Conservation (phyloP, 768 basidiomycete species). For the Lactarius pseudohatsudake region DNA sequence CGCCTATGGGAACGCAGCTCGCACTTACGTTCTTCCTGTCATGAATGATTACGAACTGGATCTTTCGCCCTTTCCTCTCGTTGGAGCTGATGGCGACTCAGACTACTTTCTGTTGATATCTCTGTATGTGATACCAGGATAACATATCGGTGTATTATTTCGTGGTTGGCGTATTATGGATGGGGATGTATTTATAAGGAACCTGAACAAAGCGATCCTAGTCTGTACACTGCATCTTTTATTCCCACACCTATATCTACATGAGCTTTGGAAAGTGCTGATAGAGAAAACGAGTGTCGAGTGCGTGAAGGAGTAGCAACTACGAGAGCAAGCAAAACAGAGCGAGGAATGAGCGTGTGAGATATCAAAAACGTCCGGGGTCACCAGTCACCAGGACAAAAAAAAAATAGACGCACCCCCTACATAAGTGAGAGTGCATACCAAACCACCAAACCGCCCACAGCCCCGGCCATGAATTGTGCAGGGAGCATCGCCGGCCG, state of each 20-base stretch:
- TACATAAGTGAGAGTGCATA: slow-evolving; percentile 27
- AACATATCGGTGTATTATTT: slow-evolving; percentile 14
- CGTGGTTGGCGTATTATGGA: too few species aligned
- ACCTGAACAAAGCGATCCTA: neutral
- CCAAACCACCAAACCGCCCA: slow-evolving; percentile 27
- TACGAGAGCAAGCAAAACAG: neutral
- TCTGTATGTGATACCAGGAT: slow-evolving; percentile 5
- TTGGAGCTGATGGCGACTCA: neutral
- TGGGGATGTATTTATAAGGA: neutral
- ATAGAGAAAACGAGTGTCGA: slow-evolving; percentile 3
- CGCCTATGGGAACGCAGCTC: neutral
- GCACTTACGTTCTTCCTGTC: slow-evolving; percentile 9
- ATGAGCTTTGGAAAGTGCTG: neutral
- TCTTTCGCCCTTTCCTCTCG: neutral
- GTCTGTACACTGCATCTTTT: neutral
- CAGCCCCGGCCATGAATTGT: slow-evolving; percentile 25
- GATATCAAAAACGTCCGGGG: neutral
- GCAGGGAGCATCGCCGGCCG: slow-evolving; percentile 24
- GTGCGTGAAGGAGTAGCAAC: neutral
- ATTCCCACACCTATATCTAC: slow-evolving; percentile 9
- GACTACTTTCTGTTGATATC: neutral
- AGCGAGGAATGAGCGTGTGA: slow-evolving; percentile 2
- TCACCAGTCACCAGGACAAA: neutral
- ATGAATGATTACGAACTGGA: neutral
- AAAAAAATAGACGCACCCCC: neutral